Base-by-base conservation (phyloP, 192 early-diverging fungal genomes). In the Coemansia sp. region DNA sequence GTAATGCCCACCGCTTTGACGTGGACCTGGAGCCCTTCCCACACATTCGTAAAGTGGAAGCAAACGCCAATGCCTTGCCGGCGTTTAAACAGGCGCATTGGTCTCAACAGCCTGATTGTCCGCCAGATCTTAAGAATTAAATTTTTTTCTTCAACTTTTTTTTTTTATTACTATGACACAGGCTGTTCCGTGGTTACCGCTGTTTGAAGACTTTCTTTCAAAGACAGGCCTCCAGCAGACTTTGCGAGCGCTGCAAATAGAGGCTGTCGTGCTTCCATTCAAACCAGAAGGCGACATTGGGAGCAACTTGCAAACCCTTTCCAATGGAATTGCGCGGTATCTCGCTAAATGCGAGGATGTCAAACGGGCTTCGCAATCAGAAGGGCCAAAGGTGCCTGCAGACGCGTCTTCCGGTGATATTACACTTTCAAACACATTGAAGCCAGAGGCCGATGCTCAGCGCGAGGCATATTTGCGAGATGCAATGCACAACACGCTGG, bases 21-120 rank as follows among this genome's bases (percentile, higher is more conserved):
- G 88, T 94, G 2, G 88, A 94, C 61, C 70, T 97, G 78, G 56
- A 52, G 3, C 44, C 66, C 38, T 91, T 83, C 62, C 93, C 93
- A 3, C 68, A 63, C 18, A 89, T 94, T 47, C 55, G 58, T 14
- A 77, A 82, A 20, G 81, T 97, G 38, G 59, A 82, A 40, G 74
- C 58, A 7, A 65, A 69, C 0, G 65, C 91, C 28, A 56, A 45
- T 30, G 72, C 82, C 38, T 66, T 91, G 18, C 78, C 83, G 6
- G 84, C 86, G 49, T 94, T 96, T 60, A 68, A 65, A 33, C 54
- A 47, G 19, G 82, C 87, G 7, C 81, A 85, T 50, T 85, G 87
- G 44, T 59, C 68, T 20, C 67, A 64, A 33, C 89, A 91, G 72
- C 69, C 74, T 7, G 89, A 89, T 56, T 87, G 86, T 69, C 84